phyloP scores from a whole-genome alignment of 225 moss, liverwort and hornwort genomes.

The Pseudoscleropodium purum region DNA sequence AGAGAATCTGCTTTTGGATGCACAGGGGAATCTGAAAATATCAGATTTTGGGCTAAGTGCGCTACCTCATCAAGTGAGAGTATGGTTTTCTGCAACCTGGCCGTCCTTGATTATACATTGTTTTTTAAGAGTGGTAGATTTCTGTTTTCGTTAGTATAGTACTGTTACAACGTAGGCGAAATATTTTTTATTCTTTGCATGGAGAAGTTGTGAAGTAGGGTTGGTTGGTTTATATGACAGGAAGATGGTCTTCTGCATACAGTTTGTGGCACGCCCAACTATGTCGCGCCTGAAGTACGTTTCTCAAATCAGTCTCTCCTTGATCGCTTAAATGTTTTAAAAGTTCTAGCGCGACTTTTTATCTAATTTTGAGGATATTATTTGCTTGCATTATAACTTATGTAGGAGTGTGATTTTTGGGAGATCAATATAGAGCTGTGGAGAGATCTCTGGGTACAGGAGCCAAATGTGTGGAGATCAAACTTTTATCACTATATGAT shows the following conservation, averaged over 20 bases:
- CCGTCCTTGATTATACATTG: not conserved
- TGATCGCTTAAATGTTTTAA: not conserved
- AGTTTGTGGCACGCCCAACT: slow-evolving; percentile 89
- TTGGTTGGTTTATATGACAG: slow-evolving; percentile 25
- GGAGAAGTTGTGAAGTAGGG: not conserved
- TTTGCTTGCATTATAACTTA: not conserved
- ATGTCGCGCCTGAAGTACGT: slow-evolving; percentile 84
- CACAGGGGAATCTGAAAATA: slow-evolving; percentile 61
- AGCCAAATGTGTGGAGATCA: not conserved
- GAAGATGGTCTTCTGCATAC: slow-evolving; percentile 91
- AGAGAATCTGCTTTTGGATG: slow-evolving; percentile 79
- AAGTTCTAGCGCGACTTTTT: not conserved
- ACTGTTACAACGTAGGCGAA: not conserved
- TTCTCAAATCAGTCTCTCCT: not conserved
- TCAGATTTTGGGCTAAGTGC: slow-evolving; percentile 94
- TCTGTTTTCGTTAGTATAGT: not conserved
- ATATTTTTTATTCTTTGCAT: not conserved
- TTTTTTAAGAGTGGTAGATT: not conserved
- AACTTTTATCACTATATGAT: not conserved
- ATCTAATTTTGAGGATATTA: not conserved
- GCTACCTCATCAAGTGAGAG: slow-evolving; percentile 81
- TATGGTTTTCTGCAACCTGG: slow-evolving; percentile 9
- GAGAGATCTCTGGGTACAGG: not conserved
- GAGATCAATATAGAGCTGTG: not conserved
- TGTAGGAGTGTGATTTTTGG: not conserved